Evolutionary conservation across 257 asterid species (phyloP), one percentile per base, ranked within the genome.

Genomic region (Solanum paucissectum): DNA sequence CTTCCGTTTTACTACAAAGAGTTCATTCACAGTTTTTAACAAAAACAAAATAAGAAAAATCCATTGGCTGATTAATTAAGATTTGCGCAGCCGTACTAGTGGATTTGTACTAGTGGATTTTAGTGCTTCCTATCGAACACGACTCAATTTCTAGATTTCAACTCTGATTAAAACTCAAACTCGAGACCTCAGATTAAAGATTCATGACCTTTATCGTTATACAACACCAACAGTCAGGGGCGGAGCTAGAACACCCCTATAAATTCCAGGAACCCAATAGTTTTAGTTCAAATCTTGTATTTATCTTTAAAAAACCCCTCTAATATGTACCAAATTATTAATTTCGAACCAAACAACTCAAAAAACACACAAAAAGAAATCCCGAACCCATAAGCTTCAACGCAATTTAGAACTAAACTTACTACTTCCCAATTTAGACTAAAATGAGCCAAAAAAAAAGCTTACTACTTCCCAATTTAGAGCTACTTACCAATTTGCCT

Each of bases 401-500:
- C 1, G 0, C 66, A 55, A 7, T 7, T 55, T 23, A 23, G 5
- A 23, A 62, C 32, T 62, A 0, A 52, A 55, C 69, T 62, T 58
- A 1, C 64, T 55, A 55, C 58, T 14, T 49, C 58, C 58, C n/a
- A 55, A 55, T 8, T 23, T 62, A 11, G 9, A 62, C 32, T 62
- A 0, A 52, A 55, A 62, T 23, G 69, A 23, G 29, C 29, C 69
- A 60, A 55, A 20, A 16, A 16, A 49, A 62, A 62, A 23, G 0
- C 69, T 62, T 58, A 1, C 64, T 55, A 55, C 58, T 14, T 49
- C 58, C 58, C n/a, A 55, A 55, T 8, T 12, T 68, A 29, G 9
- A 25, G 75, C 38, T 69, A 29, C 34, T 8, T 89, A 92, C 94
- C 92, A 88, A 33, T 21, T 84, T 91, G 1, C 95, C 93, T 60